Percentiles rank a stretch among this genome's conserved stretches.
These are phyloP conservation scores for Sugiyamaella qingdaonensis DNA, from an alignment of 805 yeast species.

Conservation along the genomic window DNA sequence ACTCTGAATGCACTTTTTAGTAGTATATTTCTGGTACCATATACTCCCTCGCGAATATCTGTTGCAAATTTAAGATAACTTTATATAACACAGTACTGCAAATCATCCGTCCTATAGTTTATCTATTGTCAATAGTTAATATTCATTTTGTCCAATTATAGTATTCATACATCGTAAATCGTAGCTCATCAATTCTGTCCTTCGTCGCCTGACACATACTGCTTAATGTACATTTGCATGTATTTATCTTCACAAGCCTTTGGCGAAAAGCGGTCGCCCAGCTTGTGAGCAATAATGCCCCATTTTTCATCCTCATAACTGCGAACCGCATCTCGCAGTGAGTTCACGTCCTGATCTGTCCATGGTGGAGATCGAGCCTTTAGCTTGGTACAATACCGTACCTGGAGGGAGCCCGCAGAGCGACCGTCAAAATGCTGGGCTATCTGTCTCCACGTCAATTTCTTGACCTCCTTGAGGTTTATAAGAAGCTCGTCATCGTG, in stretches of 20 bases:
- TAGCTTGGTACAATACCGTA: slow-evolving; percentile 34
- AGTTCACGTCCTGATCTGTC: slow-evolving; percentile 20
- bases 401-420: slow-evolving; percentile 81
- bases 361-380: slow-evolving; percentile 19
- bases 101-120: too few species aligned
- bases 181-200: neutral
- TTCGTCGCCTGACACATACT: neutral
- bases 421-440: slow-evolving; percentile 67
- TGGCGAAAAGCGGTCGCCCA: slow-evolving; percentile 21
- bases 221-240: neutral
- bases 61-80: too few species aligned
- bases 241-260: slow-evolving; percentile 19
- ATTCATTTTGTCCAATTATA: too few species aligned
- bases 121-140: too few species aligned
- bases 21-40: too few species aligned
- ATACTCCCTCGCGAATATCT: too few species aligned
- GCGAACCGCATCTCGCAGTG: slow-evolving; percentile 17
- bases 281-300: slow-evolving; percentile 20
- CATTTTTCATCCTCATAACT: slow-evolving; percentile 25
- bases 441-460: slow-evolving; percentile 79
- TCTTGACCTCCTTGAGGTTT: slow-evolving; percentile 61
- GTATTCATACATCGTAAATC: neutral
- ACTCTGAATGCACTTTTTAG: too few species aligned
- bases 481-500: slow-evolving; percentile 29
- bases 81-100: too few species aligned